Percentiles rank a stretch among this genome's conserved stretches.
Conservation (phyloP, 2,329 filamentous ascomycete genomes). For the Verticillium longisporum region DNA sequence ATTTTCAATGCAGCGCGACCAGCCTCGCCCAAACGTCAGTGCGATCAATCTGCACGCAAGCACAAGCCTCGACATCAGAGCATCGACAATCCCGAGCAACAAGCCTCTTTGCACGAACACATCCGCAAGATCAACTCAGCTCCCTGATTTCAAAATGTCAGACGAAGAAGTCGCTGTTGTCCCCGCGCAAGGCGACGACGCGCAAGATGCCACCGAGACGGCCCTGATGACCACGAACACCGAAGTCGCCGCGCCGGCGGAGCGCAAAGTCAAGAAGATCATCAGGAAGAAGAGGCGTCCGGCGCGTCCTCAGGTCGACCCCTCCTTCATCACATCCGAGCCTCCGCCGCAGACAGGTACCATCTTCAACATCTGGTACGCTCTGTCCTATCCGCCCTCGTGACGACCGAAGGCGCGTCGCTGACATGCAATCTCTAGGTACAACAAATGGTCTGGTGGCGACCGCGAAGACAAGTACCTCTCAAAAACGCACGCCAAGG, state of each 20-base stretch:
- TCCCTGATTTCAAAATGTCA: constrained; percentile 3
- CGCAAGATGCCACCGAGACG: constrained; percentile 17
- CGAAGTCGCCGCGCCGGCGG: constrained; percentile 38
- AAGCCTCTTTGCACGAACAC: not conserved
- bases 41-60: not conserved
- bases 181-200: constrained; percentile 14
- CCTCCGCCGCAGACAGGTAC: constrained; percentile 88
- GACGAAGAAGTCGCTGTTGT: constrained; percentile 3
- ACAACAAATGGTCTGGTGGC: constrained; percentile 96
- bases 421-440: constrained; percentile 24
- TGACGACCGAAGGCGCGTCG: constrained; percentile 76
- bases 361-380: constrained; percentile 96
- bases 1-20: constrained; percentile 1
- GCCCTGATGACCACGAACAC: constrained; percentile 29
- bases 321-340: constrained; percentile 73
- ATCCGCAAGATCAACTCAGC: not conserved
- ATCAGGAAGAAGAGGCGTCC: constrained; percentile 86
- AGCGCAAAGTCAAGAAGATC: constrained; percentile 78
- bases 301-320: constrained; percentile 85
- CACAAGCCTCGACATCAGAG: not conserved
- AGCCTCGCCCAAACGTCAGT: not conserved
- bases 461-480: constrained; percentile 90
- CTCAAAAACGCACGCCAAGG: constrained; percentile 73
- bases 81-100: not conserved
- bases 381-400: not conserved